Percentiles rank a stretch among this genome's conserved stretches.
Conservation (phyloP, 2,329 filamentous ascomycete genomes). For the Stemphylium beticola region DNA sequence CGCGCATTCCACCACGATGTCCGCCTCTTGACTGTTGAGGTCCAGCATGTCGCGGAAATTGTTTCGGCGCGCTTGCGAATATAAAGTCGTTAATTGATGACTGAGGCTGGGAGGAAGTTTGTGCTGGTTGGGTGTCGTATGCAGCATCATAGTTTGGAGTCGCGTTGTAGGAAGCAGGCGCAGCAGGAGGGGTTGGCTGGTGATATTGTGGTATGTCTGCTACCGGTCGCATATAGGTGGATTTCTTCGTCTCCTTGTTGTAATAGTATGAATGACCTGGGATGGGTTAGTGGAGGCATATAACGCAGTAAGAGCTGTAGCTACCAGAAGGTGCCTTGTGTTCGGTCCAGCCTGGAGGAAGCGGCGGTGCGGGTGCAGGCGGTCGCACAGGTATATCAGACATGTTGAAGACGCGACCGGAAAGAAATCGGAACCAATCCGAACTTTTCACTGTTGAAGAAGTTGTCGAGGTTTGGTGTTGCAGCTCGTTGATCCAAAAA, state of each 20-base stretch:
- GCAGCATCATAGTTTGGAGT: conserved; percentile 14
- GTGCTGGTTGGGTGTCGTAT: conserved; percentile 52
- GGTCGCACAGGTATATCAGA: conserved; percentile 39
- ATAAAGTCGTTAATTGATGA: conserved; percentile 60
- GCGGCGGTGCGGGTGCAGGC: conserved; percentile 56
- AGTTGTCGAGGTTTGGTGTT: conserved; percentile 17
- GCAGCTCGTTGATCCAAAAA: conserved; percentile 31
- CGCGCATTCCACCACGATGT: conserved; percentile 45
- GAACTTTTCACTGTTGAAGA: not conserved
- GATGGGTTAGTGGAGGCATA: conserved; percentile 20
- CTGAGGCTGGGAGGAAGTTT: conserved; percentile 45
- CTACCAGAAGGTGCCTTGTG: conserved; percentile 81
- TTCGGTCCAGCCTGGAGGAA: conserved; percentile 88
- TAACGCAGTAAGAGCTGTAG: conserved; percentile 22
- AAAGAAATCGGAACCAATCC: not conserved
- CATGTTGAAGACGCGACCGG: conserved; percentile 20
- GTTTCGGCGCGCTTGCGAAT: conserved; percentile 34
- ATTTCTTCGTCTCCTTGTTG: conserved; percentile 79
- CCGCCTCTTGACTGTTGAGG: conserved; percentile 39
- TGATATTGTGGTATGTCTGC: conserved; percentile 14
- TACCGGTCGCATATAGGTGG: conserved; percentile 79
- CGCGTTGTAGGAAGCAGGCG: conserved; percentile 8
- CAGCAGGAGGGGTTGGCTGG: conserved; percentile 6
- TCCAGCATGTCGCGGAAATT: conserved; percentile 22
- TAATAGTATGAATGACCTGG: conserved; percentile 87